These are phyloP conservation scores for Pestalotiopsis sp. DNA, from an alignment of 2,329 filamentous ascomycete genomes.

Conservation along the genomic window DNA sequence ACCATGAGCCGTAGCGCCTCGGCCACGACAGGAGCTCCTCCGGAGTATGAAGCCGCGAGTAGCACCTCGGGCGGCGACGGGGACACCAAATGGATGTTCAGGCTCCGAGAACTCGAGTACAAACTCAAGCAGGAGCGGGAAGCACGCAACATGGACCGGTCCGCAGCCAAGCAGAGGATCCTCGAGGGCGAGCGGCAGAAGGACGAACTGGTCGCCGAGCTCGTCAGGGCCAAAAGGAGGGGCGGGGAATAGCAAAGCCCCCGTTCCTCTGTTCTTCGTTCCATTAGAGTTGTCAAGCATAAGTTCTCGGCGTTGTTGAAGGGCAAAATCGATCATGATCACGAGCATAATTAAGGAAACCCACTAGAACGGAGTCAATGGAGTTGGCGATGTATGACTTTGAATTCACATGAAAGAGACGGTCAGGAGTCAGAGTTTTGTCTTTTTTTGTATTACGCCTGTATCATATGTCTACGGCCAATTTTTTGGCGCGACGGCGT, in stretches of 20 bases:
- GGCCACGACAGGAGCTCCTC: conserved; percentile 11
- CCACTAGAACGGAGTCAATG: conserved; percentile 1
- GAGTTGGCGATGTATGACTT: neutral
- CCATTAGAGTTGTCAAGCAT: neutral
- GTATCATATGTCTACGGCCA: neutral
- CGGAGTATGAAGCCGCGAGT: neutral
- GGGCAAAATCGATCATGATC: neutral
- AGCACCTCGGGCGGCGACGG: conserved; percentile 24
- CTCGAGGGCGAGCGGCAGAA: conserved; percentile 35
- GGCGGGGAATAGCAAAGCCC: conserved; percentile 25
- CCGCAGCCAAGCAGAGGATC: conserved; percentile 75
- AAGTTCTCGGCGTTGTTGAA: conserved; percentile 5
- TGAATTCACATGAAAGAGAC: neutral
- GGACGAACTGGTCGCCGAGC: conserved; percentile 32
- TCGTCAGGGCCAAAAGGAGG: conserved; percentile 29
- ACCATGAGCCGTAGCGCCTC: conserved; percentile 30
- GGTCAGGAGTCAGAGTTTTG: neutral
- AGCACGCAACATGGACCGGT: conserved; percentile 80
- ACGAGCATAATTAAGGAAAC: neutral
- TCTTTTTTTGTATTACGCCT: neutral
- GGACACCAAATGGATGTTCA: conserved; percentile 81
- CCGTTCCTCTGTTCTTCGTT: neutral
- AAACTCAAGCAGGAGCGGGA: conserved; percentile 90
- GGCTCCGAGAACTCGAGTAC: conserved; percentile 84
- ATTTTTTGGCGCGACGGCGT: neutral